Evolutionary conservation across 2,329 filamentous ascomycete species (phyloP), one percentile per base, ranked within the genome.

Genomic region (Hypoxylon sp.): DNA sequence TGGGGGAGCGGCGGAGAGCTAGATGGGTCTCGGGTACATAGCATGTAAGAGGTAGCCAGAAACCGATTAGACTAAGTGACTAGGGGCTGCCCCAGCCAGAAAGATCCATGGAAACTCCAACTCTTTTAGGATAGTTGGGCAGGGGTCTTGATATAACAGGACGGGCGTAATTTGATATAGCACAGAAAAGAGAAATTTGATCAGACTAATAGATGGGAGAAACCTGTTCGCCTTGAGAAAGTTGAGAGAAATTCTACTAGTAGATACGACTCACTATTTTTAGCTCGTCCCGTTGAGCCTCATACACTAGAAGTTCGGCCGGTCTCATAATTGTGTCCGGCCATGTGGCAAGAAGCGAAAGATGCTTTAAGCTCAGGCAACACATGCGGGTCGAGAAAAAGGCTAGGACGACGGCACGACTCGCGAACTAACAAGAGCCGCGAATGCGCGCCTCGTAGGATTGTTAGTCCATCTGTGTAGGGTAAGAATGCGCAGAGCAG

Each of bases 271-370:
- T 58, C 52, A 55, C 62, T 66, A 68, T 68, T 60, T 72, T 66
- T 72, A 68, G 60, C 43, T 58, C 21, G 46, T 60, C 41, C 36
- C 58, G 53, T 68, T 70, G 61, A 72, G 70, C 62, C 70, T 66
- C 64, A 70, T 30, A 30, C 28, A 30, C 28, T 30, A 58, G 50
- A 58, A 60, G 76, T 76, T 14, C 79, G 78, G 74, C 75, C 80
- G 80, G 80, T 80, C 78, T 80, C 76, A 79, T 72, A 60, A 69
- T 72, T 71, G 10, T 75, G 70, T 69, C 72, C 72, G 67, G 68
- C 70, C 65, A 70, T 70, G 69, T 72, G 70, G 63, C 58, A 65
- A 56, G 61, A 50, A 36, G 55, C 43, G 9, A 60, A 53, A 67
- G 52, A 62, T 52, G 51, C 25, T 59, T 55, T 17, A 68, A 51